phyloP scores from a whole-genome alignment of 441 rosid genomes.

The Erodium trifolium region DNA sequence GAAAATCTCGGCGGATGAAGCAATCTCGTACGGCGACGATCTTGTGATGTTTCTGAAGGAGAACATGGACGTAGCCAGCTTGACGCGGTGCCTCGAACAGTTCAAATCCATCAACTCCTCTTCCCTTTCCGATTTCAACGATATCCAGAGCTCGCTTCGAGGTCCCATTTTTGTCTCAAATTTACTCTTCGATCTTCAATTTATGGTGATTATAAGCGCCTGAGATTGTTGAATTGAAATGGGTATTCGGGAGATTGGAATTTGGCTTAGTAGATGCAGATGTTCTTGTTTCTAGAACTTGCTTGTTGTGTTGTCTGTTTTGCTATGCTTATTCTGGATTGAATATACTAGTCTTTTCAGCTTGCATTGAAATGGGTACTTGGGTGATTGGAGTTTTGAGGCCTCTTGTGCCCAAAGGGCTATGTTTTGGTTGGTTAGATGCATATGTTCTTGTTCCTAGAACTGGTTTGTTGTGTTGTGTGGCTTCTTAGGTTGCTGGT shows the following conservation, averaged over 20 bases:
- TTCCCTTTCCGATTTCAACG: constrained; percentile 34
- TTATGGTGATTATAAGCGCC: neutral
- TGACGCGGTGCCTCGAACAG: constrained; percentile 35
- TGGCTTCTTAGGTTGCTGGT: neutral
- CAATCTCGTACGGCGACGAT: constrained; percentile 44
- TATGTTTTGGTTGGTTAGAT: too few species aligned
- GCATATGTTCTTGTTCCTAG: too few species aligned
- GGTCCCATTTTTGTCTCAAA: constrained; percentile 25
- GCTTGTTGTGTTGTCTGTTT: neutral
- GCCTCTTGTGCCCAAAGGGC: too few species aligned
- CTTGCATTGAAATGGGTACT: too few species aligned
- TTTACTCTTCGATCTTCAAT: neutral
- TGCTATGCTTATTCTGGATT: too few species aligned
- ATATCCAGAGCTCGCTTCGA: constrained; percentile 26
- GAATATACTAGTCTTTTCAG: too few species aligned
- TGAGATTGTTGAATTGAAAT: neutral
- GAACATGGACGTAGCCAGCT: constrained; percentile 27
- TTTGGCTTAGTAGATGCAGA: neutral
- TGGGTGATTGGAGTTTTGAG: too few species aligned
- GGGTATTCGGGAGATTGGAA: neutral
- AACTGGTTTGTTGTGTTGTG: too few species aligned
- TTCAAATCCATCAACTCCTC: constrained; percentile 33
- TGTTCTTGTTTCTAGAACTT: neutral
- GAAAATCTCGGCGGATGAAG: constrained; percentile 36
- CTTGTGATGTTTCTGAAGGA: constrained; percentile 44